phyloP scores from a whole-genome alignment of 805 yeast species.

The Nadsonia fulvescens region DNA sequence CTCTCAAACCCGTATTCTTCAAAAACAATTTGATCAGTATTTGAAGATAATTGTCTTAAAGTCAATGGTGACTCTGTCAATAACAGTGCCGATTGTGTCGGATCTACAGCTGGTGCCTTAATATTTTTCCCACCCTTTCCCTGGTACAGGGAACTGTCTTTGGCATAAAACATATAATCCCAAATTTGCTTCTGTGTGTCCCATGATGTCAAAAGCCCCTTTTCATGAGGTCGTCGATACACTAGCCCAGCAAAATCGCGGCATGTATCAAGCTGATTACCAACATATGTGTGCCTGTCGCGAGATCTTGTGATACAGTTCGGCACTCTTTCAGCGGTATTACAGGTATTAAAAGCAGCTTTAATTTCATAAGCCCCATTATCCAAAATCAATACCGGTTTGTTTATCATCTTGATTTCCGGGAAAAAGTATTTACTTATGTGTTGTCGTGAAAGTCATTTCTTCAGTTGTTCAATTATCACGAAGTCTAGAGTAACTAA shows the following conservation, averaged over 20 bases:
- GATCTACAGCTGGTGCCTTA: conserved; percentile 17
- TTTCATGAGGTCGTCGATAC: conserved; percentile 68
- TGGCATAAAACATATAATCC: conserved; percentile 56
- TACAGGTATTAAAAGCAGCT: too few relatives aligned
- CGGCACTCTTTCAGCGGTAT: conserved; percentile 41
- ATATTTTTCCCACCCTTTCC: conserved; percentile 6
- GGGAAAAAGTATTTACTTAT: too few relatives aligned
- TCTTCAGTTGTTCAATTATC: too few relatives aligned
- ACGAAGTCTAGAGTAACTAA: too few relatives aligned
- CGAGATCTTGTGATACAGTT: conserved; percentile 61
- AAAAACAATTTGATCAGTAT: conserved; percentile 80
- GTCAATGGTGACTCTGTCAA: conserved; percentile 71
- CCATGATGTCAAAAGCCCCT: conserved; percentile 84
- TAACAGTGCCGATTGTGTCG: conserved; percentile 38
- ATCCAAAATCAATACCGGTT: conserved; percentile 72
- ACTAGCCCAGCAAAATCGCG: conserved; percentile 58
- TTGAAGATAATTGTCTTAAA: conserved; percentile 61
- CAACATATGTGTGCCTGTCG: conserved; percentile 57
- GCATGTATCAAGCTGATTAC: conserved; percentile 46
- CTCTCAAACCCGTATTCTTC: conserved; percentile 78
- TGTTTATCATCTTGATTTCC: too few relatives aligned
- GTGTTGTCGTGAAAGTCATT: too few relatives aligned
- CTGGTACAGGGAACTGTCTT: conserved; percentile 13
- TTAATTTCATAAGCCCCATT: conserved; percentile 82
- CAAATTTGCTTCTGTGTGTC: conserved; percentile 74